Evolutionary conservation across 257 asterid species (phyloP).

Genomic region (Jasminum sambac): DNA sequence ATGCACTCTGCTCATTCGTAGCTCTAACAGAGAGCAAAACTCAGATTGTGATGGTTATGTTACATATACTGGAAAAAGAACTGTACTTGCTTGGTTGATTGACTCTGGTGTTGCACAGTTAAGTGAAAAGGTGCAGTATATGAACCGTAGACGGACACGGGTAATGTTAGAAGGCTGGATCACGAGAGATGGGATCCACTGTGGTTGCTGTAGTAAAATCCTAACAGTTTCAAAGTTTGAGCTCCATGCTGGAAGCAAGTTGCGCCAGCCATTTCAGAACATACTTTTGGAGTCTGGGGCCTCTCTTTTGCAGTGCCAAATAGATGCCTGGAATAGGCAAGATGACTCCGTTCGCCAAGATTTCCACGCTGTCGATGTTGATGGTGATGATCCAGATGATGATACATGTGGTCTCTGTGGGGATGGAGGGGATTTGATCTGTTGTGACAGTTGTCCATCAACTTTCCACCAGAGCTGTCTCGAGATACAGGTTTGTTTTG

Average conservation of each 20-base stretch:
- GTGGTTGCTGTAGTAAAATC: conserved; percentile 98
- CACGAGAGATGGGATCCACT: conserved; percentile 91
- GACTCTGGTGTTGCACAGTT: conserved; percentile 65
- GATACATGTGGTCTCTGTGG: conserved; percentile 94
- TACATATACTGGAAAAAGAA: conserved; percentile 82
- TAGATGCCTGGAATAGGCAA: conserved; percentile 92
- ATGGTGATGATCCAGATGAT: conserved; percentile 91
- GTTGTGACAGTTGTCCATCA: conserved; percentile 98
- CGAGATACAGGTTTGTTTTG: conserved; percentile 59
- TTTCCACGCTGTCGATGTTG: conserved; percentile 56
- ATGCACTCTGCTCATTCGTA: conserved; percentile 82
- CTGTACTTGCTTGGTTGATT: conserved; percentile 84
- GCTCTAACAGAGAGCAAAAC: conserved; percentile 56
- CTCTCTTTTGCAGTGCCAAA: conserved; percentile 83
- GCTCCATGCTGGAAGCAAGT: conserved; percentile 95
- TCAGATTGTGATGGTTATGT: conserved; percentile 69
- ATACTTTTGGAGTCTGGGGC: conserved; percentile 78
- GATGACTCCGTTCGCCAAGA: conserved; percentile 54
- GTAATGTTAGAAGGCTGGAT: conserved; percentile 96
- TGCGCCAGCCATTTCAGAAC: conserved; percentile 86
- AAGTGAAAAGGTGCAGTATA: conserved; percentile 88
- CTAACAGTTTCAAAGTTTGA: conserved; percentile 90
- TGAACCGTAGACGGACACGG: conserved; percentile 73
- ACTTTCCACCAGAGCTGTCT: conserved; percentile 93
- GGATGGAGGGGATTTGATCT: conserved; percentile 96